phyloP scores from a whole-genome alignment of 2,329 filamentous ascomycete species.

The Dactylonectria macrodidyma region DNA sequence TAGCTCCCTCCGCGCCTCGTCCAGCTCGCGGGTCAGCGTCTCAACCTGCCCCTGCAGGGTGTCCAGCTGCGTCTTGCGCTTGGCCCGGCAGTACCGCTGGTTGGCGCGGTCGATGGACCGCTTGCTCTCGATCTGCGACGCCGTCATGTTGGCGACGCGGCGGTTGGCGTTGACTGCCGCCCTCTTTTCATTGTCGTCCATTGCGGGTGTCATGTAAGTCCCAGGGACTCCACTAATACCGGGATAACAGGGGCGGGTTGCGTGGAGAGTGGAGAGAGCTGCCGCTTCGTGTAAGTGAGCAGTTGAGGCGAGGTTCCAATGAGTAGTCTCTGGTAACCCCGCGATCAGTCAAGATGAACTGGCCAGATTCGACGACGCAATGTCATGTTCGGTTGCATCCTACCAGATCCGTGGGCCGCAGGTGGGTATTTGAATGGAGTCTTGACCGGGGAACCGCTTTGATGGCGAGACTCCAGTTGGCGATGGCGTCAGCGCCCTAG shows the following conservation, averaged over 20 bases:
- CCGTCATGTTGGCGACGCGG: constrained; percentile 42
- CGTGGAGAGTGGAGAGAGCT: not conserved
- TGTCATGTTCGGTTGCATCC: constrained; percentile 19
- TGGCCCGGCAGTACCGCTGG: constrained; percentile 43
- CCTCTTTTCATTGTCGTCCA: constrained; percentile 18
- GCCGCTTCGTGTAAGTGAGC: not conserved
- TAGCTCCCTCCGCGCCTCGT: constrained; percentile 12
- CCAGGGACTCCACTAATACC: not conserved
- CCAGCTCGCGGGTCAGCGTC: constrained; percentile 24
- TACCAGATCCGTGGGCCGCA: constrained; percentile 13
- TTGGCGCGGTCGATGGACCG: constrained; percentile 46
- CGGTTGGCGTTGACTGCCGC: constrained; percentile 33
- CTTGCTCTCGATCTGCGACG: constrained; percentile 43
- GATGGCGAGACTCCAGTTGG: constrained; percentile 35
- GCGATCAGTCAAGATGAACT: not conserved
- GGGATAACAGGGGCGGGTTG: not conserved
- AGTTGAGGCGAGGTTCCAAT: constrained; percentile 1
- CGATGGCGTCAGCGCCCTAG: constrained; percentile 35
- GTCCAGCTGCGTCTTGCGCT: constrained; percentile 39
- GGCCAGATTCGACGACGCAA: not conserved
- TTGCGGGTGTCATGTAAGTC: constrained; percentile 11
- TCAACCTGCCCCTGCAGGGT: constrained; percentile 39
- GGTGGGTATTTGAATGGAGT: constrained; percentile 26
- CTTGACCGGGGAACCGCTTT: not conserved
- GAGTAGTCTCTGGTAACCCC: not conserved